Conservation (phyloP, 192 early-diverging fungal genomes). For the Coemansia sp. region DNA sequence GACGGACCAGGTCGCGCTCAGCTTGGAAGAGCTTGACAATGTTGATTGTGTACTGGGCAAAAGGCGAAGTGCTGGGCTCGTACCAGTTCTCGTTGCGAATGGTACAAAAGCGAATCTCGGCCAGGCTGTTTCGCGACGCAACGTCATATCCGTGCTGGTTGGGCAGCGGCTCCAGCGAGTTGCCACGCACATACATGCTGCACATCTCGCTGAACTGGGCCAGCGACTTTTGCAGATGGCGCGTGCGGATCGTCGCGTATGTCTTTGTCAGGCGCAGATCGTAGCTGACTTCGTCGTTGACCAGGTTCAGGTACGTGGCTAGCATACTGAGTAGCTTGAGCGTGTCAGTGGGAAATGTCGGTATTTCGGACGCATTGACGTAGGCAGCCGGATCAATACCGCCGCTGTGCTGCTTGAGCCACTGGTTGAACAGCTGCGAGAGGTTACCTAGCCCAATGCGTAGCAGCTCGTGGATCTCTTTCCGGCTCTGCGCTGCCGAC, state of each 20-base stretch:
- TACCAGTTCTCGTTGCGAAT: conserved; percentile 52
- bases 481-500: conserved; percentile 43
- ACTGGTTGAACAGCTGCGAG: conserved; percentile 56
- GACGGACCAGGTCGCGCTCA: conserved; percentile 50
- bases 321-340: conserved; percentile 56
- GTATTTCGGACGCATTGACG: conserved; percentile 42
- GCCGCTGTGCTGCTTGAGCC: conserved; percentile 56
- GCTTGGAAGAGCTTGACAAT: conserved; percentile 53
- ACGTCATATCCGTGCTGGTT: conserved; percentile 19
- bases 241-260: conserved; percentile 42
- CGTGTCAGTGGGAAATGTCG: conserved; percentile 50
- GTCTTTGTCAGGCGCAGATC: conserved; percentile 49
- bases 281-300: conserved; percentile 54
- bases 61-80: conserved; percentile 49
- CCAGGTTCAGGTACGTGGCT: conserved; percentile 52
- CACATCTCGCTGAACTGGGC: conserved; percentile 53
- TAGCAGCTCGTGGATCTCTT: conserved; percentile 51
- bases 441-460: conserved; percentile 51
- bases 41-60: conserved; percentile 50
- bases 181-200: conserved; percentile 30
- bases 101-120: conserved; percentile 45
- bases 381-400: conserved; percentile 54
- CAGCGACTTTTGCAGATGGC: conserved; percentile 52
- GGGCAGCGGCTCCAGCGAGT: conserved; percentile 22
- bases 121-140: conserved; percentile 17